Conservation (phyloP, 2,329 filamentous ascomycete species). For the Fusarium bactridioides region DNA sequence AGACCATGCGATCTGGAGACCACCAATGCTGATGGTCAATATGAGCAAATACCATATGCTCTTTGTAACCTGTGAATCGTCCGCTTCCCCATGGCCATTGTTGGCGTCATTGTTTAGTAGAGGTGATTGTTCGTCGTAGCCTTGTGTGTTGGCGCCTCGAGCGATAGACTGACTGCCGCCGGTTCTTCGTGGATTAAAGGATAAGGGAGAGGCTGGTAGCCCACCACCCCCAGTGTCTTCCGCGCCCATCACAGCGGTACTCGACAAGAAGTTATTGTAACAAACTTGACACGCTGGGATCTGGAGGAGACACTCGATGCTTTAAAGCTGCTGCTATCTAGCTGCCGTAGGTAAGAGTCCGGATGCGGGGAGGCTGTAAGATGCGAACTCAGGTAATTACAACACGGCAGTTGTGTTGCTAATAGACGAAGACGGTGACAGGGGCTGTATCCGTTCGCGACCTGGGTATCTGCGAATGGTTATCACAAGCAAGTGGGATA, state of each 20-base stretch:
- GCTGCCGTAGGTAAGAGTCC: slow-evolving; percentile 14
- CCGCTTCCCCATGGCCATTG: slow-evolving; percentile 15
- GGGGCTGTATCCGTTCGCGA: neutral
- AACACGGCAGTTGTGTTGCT: slow-evolving; percentile 5
- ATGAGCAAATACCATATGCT: slow-evolving; percentile 86
- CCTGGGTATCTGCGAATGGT: slow-evolving; percentile 11
- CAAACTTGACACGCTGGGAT: slow-evolving; percentile 7
- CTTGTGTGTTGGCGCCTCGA: slow-evolving; percentile 16
- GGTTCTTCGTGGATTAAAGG: slow-evolving; percentile 14
- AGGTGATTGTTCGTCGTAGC: slow-evolving; percentile 44
- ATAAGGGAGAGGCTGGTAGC: slow-evolving; percentile 7
- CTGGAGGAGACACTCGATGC: slow-evolving; percentile 1
- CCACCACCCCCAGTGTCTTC: slow-evolving; percentile 7
- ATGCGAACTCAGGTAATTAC: neutral
- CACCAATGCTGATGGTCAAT: slow-evolving; percentile 85
- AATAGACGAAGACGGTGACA: slow-evolving; percentile 8
- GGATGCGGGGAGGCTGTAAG: slow-evolving; percentile 16
- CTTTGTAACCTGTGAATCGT: slow-evolving; percentile 69
- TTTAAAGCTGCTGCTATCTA: slow-evolving; percentile 10
- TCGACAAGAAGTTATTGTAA: slow-evolving; percentile 2
- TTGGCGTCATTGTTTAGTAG: slow-evolving; percentile 37
- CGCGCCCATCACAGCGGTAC: slow-evolving; percentile 19
- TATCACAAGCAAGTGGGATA: slow-evolving; percentile 6
- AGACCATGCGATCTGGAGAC: slow-evolving; percentile 93
- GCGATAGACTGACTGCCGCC: slow-evolving; percentile 26